A percentile compares a stretch with the other conserved stretches of the same genome.
phyloP scores from a whole-genome alignment of 139 green algal species.

The Picochlorum sp. region DNA sequence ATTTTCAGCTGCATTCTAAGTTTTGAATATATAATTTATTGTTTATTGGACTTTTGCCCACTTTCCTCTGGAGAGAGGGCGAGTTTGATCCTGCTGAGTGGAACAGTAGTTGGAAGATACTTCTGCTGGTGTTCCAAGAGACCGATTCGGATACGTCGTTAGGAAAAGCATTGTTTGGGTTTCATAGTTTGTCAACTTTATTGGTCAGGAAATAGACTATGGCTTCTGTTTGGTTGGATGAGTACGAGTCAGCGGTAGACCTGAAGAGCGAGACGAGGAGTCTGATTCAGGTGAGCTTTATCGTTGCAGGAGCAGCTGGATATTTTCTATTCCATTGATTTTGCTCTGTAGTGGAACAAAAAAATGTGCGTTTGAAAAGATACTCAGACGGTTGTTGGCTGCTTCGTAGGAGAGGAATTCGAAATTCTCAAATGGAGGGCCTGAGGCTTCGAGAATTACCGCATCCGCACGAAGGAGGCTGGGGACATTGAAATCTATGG shows the following conservation, averaged over 20 bases:
- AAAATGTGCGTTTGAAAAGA: background rate
- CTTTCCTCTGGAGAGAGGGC: too few relatives aligned
- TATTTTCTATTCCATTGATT: too few relatives aligned
- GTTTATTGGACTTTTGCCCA: too few relatives aligned
- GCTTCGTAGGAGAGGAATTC: slow-evolving; percentile 63
- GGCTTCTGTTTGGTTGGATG: slow-evolving; percentile 57
- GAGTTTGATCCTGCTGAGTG: too few relatives aligned
- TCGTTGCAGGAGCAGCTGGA: background rate
- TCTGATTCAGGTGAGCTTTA: slow-evolving; percentile 55
- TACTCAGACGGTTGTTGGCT: background rate
- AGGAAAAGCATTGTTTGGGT: background rate
- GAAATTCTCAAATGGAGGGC: slow-evolving; percentile 44
- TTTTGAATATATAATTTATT: too few relatives aligned
- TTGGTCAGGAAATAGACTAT: background rate
- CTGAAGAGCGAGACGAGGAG: slow-evolving; percentile 48
- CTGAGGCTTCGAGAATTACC: slow-evolving; percentile 66
- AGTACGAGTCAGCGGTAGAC: slow-evolving; percentile 56
- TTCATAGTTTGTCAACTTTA: background rate
- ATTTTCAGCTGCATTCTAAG: too few relatives aligned
- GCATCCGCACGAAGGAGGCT: slow-evolving; percentile 69
- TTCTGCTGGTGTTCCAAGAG: too few relatives aligned
- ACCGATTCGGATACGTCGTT: too few relatives aligned
- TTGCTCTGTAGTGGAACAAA: too few relatives aligned
- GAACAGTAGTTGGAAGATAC: too few relatives aligned
- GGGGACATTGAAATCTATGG: slow-evolving; percentile 45